Evolutionary conservation across 2,329 filamentous ascomycete species (phyloP), one percentile per base, ranked within the genome.

Genomic region (Microsporum canis): DNA sequence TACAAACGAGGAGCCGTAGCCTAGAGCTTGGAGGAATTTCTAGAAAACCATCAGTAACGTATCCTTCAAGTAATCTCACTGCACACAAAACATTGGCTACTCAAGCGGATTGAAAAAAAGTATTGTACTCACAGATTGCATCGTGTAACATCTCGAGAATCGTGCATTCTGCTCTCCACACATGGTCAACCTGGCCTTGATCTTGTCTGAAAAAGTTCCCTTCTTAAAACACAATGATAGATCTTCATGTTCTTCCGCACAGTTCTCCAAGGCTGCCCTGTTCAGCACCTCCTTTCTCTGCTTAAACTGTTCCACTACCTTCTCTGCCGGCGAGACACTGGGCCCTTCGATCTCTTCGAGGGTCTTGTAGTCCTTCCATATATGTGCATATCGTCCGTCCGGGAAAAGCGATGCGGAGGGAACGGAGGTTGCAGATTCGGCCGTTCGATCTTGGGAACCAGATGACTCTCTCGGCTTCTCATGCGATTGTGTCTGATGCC

Each of bases 361-460:
- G 6, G 92, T 86, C 62, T 82, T 82, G 79, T 99, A 99, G 62
- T 83, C 89, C 75, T 91, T 92, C 94, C 94, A 99, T 36, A 99
- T 79, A 72, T 97, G 83, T 61, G 91, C 90, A 75, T 88, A 89
- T 63, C 87, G 83, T 64, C 86, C 86, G 71, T 89, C 87, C 69
- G 82, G 80, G 69, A 79, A 88, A 17, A 86, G 77, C 12, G 84
- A 87, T 66, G 84, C 78, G 41, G 71, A 59, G 53, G 73, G 72
- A n/a, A 75, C 68, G 39, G 76, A 73, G 62, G 71, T 34, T 45
- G 66, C 60, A 38, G 38, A 27, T 38, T 58, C 60, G 59, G 63
- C 59, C 62, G 63, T 64, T 65, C 63, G 33, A 62, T 61, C 39
- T 55, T 49, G 61, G 6, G 29, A 53, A 8, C 34, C 33, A 29